A percentile compares a stretch with the other conserved stretches of the same genome.
phyloP scores from a whole-genome alignment of 768 basidiomycete genomes.

The Tricholoma terreum region DNA sequence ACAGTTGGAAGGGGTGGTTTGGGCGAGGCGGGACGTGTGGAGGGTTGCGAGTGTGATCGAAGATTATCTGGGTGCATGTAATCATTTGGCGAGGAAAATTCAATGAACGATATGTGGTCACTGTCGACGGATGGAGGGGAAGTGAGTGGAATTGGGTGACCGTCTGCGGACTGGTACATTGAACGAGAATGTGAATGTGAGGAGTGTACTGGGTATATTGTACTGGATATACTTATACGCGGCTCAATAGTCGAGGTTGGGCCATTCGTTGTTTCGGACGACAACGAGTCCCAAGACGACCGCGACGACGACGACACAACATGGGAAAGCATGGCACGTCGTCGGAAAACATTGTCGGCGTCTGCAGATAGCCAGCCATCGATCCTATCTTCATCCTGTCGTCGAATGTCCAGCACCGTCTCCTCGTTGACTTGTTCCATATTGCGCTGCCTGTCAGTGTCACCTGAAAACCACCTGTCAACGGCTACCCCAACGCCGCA shows the following conservation, averaged over 20 bases:
- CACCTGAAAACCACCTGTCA: slow-evolving; percentile 2
- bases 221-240: slow-evolving; percentile 42
- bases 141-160: neutral
- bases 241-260: slow-evolving; percentile 36
- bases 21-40: slow-evolving; percentile 25
- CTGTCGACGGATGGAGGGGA: neutral
- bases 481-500: neutral
- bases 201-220: slow-evolving; percentile 36
- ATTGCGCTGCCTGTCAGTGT: slow-evolving; percentile 5
- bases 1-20: slow-evolving; percentile 46
- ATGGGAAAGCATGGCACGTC: slow-evolving; percentile 35
- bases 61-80: neutral
- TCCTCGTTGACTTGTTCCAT: slow-evolving; percentile 13
- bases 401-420: slow-evolving; percentile 22
- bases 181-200: slow-evolving; percentile 23
- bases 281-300: slow-evolving; percentile 23
- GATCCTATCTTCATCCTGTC: slow-evolving; percentile 3
- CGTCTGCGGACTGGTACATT: slow-evolving; percentile 26
- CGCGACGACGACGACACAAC: slow-evolving; percentile 22
- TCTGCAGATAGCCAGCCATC: slow-evolving; percentile 3
- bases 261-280: slow-evolving; percentile 21
- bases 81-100: slow-evolving; percentile 26
- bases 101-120: slow-evolving; percentile 32
- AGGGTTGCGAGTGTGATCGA: slow-evolving; percentile 23
- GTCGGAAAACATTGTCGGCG: slow-evolving; percentile 16